phyloP scores from a whole-genome alignment of 768 basidiomycete genomes.

The Russula emetica region DNA sequence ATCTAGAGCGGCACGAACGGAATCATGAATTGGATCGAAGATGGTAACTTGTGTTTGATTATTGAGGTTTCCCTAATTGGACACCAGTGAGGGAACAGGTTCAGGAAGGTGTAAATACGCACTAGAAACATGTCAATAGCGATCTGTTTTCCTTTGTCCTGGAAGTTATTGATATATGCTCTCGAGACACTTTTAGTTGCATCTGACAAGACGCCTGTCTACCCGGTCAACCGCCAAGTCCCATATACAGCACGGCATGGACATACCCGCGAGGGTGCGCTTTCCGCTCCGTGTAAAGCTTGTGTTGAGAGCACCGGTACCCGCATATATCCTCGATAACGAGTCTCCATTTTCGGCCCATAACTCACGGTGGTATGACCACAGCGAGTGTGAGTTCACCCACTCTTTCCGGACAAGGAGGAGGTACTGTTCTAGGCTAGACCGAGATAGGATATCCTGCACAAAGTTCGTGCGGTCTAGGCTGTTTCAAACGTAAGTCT shows the following conservation, averaged over 20 bases:
- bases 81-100: neutral
- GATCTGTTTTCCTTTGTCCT: constrained; percentile 88
- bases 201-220: constrained; percentile 80
- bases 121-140: constrained; percentile 97
- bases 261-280: constrained; percentile 75
- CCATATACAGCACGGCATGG: neutral
- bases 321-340: constrained; percentile 90
- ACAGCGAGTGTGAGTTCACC: constrained; percentile 62
- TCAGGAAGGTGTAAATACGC: constrained; percentile 29
- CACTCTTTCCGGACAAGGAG: constrained; percentile 73
- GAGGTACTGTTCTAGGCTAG: constrained; percentile 78
- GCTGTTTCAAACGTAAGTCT: constrained; percentile 41
- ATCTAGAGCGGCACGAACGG: constrained; percentile 68
- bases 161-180: constrained; percentile 97
- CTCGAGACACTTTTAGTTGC: constrained; percentile 95
- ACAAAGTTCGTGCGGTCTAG: constrained; percentile 97
- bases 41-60: constrained; percentile 85
- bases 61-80: constrained; percentile 84
- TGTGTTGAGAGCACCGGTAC: constrained; percentile 89
- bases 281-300: constrained; percentile 95
- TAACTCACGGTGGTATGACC: constrained; percentile 85
- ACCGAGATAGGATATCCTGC: constrained; percentile 87
- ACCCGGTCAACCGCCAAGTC: neutral
- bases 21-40: constrained; percentile 91
- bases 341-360: constrained; percentile 99